Evolutionary conservation across 345 rosid genomes (phyloP).

Genomic region (Syzygium aromaticum): DNA sequence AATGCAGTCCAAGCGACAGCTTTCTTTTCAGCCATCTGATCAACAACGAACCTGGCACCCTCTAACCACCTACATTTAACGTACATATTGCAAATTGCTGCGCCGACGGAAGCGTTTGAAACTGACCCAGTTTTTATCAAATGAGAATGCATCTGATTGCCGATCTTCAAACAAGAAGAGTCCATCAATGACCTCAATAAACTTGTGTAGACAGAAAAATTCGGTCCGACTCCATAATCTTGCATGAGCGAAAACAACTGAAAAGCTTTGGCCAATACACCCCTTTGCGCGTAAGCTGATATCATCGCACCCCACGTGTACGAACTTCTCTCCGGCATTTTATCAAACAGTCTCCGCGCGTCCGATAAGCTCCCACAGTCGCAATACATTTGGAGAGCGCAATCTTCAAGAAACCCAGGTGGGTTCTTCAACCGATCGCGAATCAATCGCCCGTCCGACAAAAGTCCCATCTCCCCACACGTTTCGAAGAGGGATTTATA

Average conservation of each 20-base stretch:
- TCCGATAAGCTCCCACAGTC: constrained; percentile 44
- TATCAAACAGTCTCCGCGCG: constrained; percentile 51
- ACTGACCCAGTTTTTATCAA: constrained; percentile 40
- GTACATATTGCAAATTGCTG: constrained; percentile 49
- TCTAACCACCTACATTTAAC: constrained; percentile 55
- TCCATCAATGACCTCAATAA: constrained; percentile 34
- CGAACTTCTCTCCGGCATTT: constrained; percentile 42
- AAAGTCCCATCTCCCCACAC: constrained; percentile 30
- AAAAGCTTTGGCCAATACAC: constrained; percentile 27
- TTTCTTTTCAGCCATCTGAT: constrained; percentile 41
- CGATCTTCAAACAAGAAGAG: constrained; percentile 32
- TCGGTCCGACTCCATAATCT: constrained; percentile 21
- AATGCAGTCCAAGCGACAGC: constrained; percentile 54
- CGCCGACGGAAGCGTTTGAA: constrained; percentile 19
- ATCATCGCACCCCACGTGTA: constrained; percentile 37
- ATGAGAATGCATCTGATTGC: constrained; percentile 51
- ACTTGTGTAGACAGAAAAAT: constrained; percentile 24
- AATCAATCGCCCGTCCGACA: constrained; percentile 38
- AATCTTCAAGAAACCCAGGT: constrained; percentile 33
- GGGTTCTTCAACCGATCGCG: constrained; percentile 23
- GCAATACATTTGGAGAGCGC: constrained; percentile 37
- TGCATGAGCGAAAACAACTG: constrained; percentile 30
- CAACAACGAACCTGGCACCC: constrained; percentile 43
- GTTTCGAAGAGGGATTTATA: constrained; percentile 37
- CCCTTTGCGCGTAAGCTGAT: constrained; percentile 36